Evolutionary conservation across 805 yeast genomes (phyloP).

Genomic region (Metschnikowia cubensis): DNA sequence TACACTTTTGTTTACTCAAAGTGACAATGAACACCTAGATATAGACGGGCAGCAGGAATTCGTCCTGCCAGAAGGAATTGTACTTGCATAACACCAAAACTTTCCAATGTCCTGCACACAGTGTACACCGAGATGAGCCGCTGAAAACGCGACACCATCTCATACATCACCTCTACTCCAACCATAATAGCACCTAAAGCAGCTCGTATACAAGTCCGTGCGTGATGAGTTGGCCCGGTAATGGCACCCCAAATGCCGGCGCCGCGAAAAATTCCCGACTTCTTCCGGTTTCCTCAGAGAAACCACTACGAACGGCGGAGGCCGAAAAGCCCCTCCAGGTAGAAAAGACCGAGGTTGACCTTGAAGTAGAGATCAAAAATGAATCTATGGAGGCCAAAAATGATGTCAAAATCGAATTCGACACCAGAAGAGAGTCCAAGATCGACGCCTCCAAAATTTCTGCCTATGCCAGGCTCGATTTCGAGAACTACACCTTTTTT

Average conservation of each 20-base stretch:
- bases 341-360: no score
- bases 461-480: constrained; percentile 77
- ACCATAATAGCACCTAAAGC: neutral
- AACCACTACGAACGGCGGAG: neutral
- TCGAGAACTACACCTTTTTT: constrained; percentile 88
- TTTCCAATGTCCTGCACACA: constrained; percentile 4
- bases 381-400: no score
- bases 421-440: neutral
- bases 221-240: constrained; percentile 14
- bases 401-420: neutral
- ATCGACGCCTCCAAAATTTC: constrained; percentile 33
- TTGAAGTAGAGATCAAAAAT: no score
- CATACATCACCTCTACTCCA: neutral
- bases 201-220: no score
- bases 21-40: no score
- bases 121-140: constrained; percentile 9
- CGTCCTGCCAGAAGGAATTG: no score
- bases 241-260: constrained; percentile 4
- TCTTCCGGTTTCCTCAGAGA: neutral
- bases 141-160: constrained; percentile 2
- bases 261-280: neutral
- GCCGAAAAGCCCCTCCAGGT: no score
- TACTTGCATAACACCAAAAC: no score
- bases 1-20: no score
- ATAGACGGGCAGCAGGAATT: no score